phyloP scores from a whole-genome alignment of 2,329 filamentous ascomycete genomes.

The Fusarium tjaetaba region DNA sequence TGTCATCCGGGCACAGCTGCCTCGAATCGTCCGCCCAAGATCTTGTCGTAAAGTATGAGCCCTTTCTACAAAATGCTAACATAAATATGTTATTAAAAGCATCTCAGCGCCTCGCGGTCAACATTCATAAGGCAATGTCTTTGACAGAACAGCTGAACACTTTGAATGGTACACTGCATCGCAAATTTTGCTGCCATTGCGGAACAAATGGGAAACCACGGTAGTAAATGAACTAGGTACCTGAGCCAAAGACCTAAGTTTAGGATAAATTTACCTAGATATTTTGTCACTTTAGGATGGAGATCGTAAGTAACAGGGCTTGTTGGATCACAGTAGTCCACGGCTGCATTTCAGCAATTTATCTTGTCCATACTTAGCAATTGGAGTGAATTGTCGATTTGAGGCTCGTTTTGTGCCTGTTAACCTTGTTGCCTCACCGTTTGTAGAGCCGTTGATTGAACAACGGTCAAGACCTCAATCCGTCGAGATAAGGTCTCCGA shows the following conservation, averaged over 20 bases:
- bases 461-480: neutral
- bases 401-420: neutral
- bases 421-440: neutral
- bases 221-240: neutral
- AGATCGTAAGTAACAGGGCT: neutral
- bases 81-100: too few relatives aligned
- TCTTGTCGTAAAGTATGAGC: neutral
- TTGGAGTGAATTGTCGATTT: neutral
- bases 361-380: neutral
- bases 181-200: fast-evolving
- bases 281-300: neutral
- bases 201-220: neutral
- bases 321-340: too few relatives aligned
- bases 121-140: neutral
- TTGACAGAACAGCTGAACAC: neutral
- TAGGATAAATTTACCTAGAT: neutral
- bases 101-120: neutral
- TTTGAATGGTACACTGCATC: too few relatives aligned
- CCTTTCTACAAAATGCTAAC: neutral
- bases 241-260: too few relatives aligned
- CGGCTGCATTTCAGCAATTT: neutral
- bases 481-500: neutral
- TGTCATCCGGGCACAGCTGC: too few relatives aligned
- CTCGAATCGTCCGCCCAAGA: neutral
- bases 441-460: neutral